Base-by-base conservation (phyloP, 2,329 filamentous ascomycete genomes). In the Colletotrichum liaoningense region DNA sequence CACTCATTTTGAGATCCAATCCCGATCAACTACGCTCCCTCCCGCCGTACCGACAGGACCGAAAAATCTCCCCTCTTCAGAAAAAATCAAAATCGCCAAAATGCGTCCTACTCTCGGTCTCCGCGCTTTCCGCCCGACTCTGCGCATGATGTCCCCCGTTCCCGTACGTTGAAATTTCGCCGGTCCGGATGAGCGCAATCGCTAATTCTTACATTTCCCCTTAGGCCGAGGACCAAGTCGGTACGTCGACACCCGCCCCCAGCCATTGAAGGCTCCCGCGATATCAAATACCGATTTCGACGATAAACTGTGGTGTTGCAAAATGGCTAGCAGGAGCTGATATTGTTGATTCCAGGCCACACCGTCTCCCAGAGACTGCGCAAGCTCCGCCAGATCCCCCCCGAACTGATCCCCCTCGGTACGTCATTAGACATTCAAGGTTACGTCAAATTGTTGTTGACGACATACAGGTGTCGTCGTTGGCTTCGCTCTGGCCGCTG, bases 351-450 rank as follows among this genome's bases (percentile, higher is more conserved):
- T 71, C 64, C 77, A 99, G 97, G 95, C 83, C 97, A 98, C 88
- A 98, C 96, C 80, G 92, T 98, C 85, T 98, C 96, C 78, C 97
- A 98, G 89, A 94, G 96, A 83, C 89, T 99, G 80, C 94, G 95
- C 83, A 93, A 92, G 83, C 89, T 98, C 81, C 95, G 93, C 90
- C 92, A 92, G 86, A 93, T 98, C 82, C 97, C 97, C 78, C 92
- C 95, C 79, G 97, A 99, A 90, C 90, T 99, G 90, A 91, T 95
- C 79, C 97, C 97, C 81, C 93, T 99, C 79, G 95, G 95, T 97
- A 92, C 84, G 91, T 87, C 71, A 66, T 46, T 66, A 19, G 28
- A 74, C 75, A 79, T 76, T 28, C 8, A 28, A 59, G 38, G 24
- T 22, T 26, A 22, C 30, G 16, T 26, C 28, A 54, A 19, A 63